Conservation (phyloP, 257 asterid genomes). For the Cordia subcordata region DNA sequence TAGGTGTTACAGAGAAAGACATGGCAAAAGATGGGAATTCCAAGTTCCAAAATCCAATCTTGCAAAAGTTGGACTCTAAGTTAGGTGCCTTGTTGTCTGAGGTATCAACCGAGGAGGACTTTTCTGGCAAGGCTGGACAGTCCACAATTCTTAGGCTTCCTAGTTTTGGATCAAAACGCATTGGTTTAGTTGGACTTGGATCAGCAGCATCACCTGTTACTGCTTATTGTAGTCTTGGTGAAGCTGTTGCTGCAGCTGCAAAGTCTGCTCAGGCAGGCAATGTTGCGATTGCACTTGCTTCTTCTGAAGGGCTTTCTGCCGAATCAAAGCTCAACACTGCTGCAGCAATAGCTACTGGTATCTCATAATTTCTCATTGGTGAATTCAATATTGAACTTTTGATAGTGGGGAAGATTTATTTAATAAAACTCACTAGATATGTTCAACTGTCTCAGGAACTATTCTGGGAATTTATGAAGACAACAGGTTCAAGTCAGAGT, state of each 20-base stretch:
- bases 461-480: slow-evolving; percentile 83
- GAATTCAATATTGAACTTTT: background rate
- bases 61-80: slow-evolving; percentile 70
- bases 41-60: slow-evolving; percentile 58
- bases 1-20: slow-evolving; percentile 84
- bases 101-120: slow-evolving; percentile 80
- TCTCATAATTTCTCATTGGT: background rate
- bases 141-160: slow-evolving; percentile 75
- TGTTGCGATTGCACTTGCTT: slow-evolving; percentile 85
- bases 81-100: slow-evolving; percentile 76
- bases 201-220: slow-evolving; percentile 41
- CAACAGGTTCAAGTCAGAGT: slow-evolving; percentile 77
- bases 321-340: slow-evolving; percentile 64
- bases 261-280: slow-evolving; percentile 66
- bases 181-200: slow-evolving; percentile 83
- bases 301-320: slow-evolving; percentile 48
- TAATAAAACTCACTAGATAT: slow-evolving; percentile 3
- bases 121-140: slow-evolving; percentile 86
- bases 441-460: slow-evolving; percentile 44
- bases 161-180: slow-evolving; percentile 72
- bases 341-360: slow-evolving; percentile 85
- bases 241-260: slow-evolving; percentile 86
- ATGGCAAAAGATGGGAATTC: slow-evolving; percentile 68
- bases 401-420: background rate
- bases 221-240: slow-evolving; percentile 80